A percentile compares a stretch with the other conserved stretches of the same genome.
These are phyloP conservation scores for Kandelia obovata DNA, from an alignment of 345 rosid genomes.

Conservation along the genomic window DNA sequence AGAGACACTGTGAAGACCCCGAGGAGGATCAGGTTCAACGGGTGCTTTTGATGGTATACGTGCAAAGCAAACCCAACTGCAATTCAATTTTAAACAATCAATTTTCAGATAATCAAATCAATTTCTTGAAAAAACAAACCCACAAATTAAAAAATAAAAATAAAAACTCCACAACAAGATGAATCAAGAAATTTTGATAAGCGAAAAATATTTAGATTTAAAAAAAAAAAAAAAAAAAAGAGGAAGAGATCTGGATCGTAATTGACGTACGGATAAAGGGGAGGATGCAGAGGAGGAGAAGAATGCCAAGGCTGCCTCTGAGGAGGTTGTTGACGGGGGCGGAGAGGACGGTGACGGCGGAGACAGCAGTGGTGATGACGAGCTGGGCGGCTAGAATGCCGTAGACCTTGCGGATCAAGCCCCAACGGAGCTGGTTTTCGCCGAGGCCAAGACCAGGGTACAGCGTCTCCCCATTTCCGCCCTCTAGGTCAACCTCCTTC, in stretches of 20 bases:
- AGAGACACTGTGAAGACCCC: constrained; percentile 82
- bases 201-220: not conserved
- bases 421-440: constrained; percentile 94
- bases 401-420: constrained; percentile 85
- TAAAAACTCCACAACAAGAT: not conserved
- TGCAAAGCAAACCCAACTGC: constrained; percentile 95
- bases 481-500: constrained; percentile 56
- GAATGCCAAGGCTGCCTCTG: constrained; percentile 63
- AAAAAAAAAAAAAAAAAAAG: not conserved
- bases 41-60: constrained; percentile 89
- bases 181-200: not conserved
- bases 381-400: constrained; percentile 81
- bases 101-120: too few species aligned
- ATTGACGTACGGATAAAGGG: constrained; percentile 69
- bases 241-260: constrained; percentile 4
- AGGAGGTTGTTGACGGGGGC: constrained; percentile 68
- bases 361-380: constrained; percentile 72
- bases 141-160: not conserved
- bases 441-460: constrained; percentile 79
- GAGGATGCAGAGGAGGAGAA: constrained; percentile 62
- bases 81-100: constrained; percentile 7
- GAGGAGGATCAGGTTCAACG: constrained; percentile 74
- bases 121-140: not conserved
- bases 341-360: constrained; percentile 61
- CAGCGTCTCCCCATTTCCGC: constrained; percentile 52